phyloP scores from a whole-genome alignment of 2,329 filamentous ascomycete species.

The Hyphodiscus sp. region DNA sequence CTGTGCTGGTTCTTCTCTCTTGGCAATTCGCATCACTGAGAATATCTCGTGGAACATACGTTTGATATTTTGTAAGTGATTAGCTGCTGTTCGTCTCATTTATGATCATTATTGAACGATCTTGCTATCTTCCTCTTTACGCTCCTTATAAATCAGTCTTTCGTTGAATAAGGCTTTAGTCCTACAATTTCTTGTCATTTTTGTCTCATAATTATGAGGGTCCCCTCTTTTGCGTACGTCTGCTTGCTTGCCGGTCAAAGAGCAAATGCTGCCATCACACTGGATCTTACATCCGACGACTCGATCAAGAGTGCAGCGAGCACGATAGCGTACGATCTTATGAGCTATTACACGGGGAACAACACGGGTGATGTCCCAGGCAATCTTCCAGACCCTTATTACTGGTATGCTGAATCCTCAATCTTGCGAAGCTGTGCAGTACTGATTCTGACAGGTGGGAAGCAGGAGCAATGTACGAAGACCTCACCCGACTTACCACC shows the following conservation, averaged over 20 bases:
- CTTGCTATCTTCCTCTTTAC: background rate
- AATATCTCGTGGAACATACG: background rate
- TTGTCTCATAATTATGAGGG: slow-evolving; percentile 7
- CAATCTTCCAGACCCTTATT: slow-evolving; percentile 40
- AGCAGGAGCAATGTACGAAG: slow-evolving; percentile 66
- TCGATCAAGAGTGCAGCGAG: slow-evolving; percentile 26
- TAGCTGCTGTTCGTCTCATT: background rate
- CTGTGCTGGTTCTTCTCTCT: background rate
- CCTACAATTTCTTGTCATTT: background rate
- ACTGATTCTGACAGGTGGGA: slow-evolving; percentile 36
- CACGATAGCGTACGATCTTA: slow-evolving; percentile 37
- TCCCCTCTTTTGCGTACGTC: slow-evolving; percentile 1
- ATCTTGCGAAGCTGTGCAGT: no score
- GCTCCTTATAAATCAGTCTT: background rate
- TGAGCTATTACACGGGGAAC: slow-evolving; percentile 42
- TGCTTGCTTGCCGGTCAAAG: slow-evolving; percentile 17
- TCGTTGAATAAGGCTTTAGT: background rate
- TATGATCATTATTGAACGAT: background rate
- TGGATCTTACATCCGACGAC: slow-evolving; percentile 17
- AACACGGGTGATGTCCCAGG: slow-evolving; percentile 41
- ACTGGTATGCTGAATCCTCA: slow-evolving; percentile 30
- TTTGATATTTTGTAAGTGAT: background rate
- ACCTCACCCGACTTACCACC: slow-evolving; percentile 39
- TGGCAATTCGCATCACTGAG: background rate
- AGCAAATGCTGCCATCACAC: slow-evolving; percentile 17